phyloP scores from a whole-genome alignment of 345 rosid genomes.

The Aquilaria sinensis region DNA sequence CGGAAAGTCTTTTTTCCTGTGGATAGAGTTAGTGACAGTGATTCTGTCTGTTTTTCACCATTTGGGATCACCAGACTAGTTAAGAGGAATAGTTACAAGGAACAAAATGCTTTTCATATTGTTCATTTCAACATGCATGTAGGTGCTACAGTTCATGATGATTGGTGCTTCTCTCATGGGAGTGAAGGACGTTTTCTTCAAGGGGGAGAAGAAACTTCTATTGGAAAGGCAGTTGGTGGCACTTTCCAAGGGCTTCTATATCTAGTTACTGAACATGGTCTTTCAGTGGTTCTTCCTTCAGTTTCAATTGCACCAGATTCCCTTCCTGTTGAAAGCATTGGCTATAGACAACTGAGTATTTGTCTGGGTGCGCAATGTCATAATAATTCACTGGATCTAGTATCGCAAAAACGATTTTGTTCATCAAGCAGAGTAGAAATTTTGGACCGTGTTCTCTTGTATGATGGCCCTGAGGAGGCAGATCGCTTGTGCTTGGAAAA shows the following conservation, averaged over 20 bases:
- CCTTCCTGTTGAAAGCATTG: constrained; percentile 49
- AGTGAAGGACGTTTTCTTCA: constrained; percentile 19
- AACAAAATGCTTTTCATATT: constrained; percentile 30
- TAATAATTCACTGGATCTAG: constrained; percentile 21
- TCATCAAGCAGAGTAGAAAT: constrained; percentile 78
- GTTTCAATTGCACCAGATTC: constrained; percentile 48
- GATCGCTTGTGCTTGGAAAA: constrained; percentile 73
- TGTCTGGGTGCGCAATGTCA: constrained; percentile 20
- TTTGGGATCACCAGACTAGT: constrained; percentile 73
- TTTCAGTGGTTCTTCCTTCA: constrained; percentile 88
- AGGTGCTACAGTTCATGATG: constrained; percentile 41
- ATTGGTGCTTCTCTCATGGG: constrained; percentile 38
- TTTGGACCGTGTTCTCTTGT: constrained; percentile 79
- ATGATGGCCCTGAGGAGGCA: constrained; percentile 86
- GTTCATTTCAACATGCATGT: constrained; percentile 53
- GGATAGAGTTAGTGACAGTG: constrained; percentile 51
- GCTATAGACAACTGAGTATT: constrained; percentile 37
- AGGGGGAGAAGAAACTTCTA: constrained; percentile 38
- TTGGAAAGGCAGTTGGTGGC: constrained; percentile 79
- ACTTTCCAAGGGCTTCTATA: constrained; percentile 79
- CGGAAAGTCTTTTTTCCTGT: constrained; percentile 57
- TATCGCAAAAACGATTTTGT: constrained; percentile 27
- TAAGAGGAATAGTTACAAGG: constrained; percentile 34
- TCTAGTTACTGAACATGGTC: constrained; percentile 72
- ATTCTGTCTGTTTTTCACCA: constrained; percentile 68